phyloP scores from a whole-genome alignment of 768 basidiomycete species.

The Phaeolepiota aurea region DNA sequence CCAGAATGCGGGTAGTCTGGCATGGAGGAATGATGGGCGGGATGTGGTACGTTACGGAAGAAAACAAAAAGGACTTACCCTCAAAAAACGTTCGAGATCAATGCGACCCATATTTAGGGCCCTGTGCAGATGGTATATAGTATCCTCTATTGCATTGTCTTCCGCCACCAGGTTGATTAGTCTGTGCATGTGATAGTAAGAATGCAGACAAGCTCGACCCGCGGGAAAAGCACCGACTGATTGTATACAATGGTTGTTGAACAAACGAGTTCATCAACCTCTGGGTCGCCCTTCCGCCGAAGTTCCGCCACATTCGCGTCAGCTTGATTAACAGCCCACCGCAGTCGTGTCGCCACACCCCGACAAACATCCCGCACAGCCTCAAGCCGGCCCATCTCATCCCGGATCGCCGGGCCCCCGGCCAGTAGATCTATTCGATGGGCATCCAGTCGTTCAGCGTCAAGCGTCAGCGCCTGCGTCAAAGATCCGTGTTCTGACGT shows the following conservation, averaged over 20 bases:
- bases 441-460: constrained; percentile 69
- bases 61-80: constrained; percentile 43
- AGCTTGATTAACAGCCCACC: constrained; percentile 52
- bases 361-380: constrained; percentile 90
- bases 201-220: constrained; percentile 2
- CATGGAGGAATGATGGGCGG: constrained; percentile 9
- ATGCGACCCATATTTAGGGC: constrained; percentile 87
- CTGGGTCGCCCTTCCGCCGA: constrained; percentile 78
- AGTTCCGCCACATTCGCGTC: constrained; percentile 74
- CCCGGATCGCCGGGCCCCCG: constrained; percentile 89
- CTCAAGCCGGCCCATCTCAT: constrained; percentile 92
- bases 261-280: constrained; percentile 95
- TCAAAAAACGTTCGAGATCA: constrained; percentile 90
- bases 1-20: constrained; percentile 77
- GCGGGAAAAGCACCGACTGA: constrained; percentile 53
- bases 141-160: constrained; percentile 97
- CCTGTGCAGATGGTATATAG: constrained; percentile 92
- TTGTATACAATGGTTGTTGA: constrained; percentile 94
- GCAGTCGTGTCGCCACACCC: constrained; percentile 63
- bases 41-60: background rate
- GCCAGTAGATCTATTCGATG: constrained; percentile 79
- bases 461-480: constrained; percentile 49
- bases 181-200: constrained; percentile 30
- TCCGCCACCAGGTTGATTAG: constrained; percentile 97
- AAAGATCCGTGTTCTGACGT: constrained; percentile 65